Conservation (phyloP, 2,329 filamentous ascomycete species). For the Aspergillus eucalypticola region DNA sequence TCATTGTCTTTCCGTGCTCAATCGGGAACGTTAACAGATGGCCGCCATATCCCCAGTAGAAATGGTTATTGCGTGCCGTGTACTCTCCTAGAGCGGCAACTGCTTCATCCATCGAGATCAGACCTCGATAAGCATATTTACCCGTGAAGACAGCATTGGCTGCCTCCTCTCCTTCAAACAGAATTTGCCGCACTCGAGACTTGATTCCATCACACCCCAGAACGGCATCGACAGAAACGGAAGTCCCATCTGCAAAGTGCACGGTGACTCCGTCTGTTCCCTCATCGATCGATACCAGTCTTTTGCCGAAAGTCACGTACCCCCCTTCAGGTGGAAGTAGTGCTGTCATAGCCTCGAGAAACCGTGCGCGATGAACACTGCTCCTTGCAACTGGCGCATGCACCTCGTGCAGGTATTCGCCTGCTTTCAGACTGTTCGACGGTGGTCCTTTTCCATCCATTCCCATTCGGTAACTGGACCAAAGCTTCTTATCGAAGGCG, state of each 20-base stretch:
- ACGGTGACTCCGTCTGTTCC: background rate
- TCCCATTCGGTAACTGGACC: slow-evolving; percentile 7
- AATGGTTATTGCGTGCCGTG: slow-evolving; percentile 3
- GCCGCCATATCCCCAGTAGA: background rate
- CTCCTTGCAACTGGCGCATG: slow-evolving; percentile 2
- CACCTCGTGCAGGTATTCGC: slow-evolving; percentile 1
- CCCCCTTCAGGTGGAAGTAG: background rate
- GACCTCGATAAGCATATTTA: slow-evolving; percentile 44
- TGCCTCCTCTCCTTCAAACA: background rate
- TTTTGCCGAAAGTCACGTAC: background rate
- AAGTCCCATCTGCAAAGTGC: slow-evolving; percentile 5
- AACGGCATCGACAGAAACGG: background rate
- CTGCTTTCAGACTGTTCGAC: background rate
- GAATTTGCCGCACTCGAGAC: slow-evolving; percentile 4
- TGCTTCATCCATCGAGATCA: slow-evolving; percentile 49
- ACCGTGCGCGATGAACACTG: slow-evolving; percentile 7
- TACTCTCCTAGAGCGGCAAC: background rate
- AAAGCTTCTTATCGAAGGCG: background rate
- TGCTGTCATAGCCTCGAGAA: slow-evolving; percentile 2
- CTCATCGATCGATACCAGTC: background rate
- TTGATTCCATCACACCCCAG: slow-evolving; percentile 9
- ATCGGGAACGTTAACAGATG: slow-evolving; percentile 4
- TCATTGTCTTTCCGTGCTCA: slow-evolving; percentile 1
- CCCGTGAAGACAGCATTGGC: background rate
- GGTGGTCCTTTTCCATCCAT: background rate